Evolutionary conservation across 2,329 filamentous ascomycete genomes (phyloP), one percentile per base, ranked within the genome.

Genomic region (Piedraia hortae): DNA sequence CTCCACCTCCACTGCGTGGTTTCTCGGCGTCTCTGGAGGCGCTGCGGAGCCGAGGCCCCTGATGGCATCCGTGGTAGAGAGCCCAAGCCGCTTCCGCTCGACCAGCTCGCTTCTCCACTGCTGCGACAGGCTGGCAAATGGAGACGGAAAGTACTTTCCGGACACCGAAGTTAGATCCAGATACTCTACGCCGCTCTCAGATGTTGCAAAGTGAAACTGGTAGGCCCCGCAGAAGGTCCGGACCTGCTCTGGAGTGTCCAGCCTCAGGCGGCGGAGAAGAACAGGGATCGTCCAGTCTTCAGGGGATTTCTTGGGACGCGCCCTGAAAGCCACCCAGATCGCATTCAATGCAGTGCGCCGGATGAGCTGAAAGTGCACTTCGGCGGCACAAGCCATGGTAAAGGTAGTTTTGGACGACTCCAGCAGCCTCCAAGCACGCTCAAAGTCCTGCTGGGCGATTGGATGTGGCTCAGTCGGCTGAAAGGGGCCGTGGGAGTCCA

Each of bases 331-430:
- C 8, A 31, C 31, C 4, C 31, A 24, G 5, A 39, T 30, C 45
- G 50, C 31, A 17, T 57, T 52, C 20, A 69, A 47, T 4, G 56
- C 53, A 12, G 51, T 54, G 22, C 57, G 50, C 6, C 63, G 56
- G 19, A 68, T 44, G 12, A 56, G 44, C 24, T 57, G 58, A 41
- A 69, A 68, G 28, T 59, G 58, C 6, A 64, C 55, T 32, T 68
- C 63, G 1, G 61, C 58, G 12, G 64, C 59, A 38, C 63, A 68
- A 5, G 56, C 62, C 54, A 64, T 60, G 5, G 67, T 43, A 33
- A 66, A 69, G 0, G 62, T 59, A 1, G 62, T 51, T 14, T 49
- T 45, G 3, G 47, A 46, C 1, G 61, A 66, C 24, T 48, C 46
- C 18, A 68, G 39, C 10, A 62, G 33, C 6, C 45, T 48, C 50